Conservation (phyloP, 1,139 yeast species). For the Lodderomyces margitis region DNA sequence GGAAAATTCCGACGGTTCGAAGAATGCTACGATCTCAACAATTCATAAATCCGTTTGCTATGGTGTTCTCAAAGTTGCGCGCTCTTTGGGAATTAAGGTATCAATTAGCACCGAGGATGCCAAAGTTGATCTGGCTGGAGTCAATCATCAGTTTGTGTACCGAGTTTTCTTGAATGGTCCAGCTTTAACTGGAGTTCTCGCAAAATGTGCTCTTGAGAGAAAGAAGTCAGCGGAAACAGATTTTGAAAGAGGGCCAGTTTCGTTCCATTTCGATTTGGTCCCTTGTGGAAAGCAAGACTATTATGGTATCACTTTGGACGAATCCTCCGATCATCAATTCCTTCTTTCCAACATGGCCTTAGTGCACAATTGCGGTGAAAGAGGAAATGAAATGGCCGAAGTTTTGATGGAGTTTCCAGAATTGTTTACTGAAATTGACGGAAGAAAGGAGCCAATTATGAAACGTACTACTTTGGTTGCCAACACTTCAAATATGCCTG, state of each 20-base stretch:
- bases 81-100: conserved; percentile 37
- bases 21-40: conserved; percentile 27
- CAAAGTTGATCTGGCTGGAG: conserved; percentile 4
- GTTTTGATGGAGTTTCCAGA: conserved; percentile 99
- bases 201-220: conserved; percentile 19
- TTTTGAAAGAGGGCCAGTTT: conserved; percentile 17
- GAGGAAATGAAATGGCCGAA: conserved; percentile 99
- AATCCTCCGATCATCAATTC: conserved; percentile 39
- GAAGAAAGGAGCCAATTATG: conserved; percentile 98
- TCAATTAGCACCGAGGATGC: conserved; percentile 17
- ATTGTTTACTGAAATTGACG: conserved; percentile 82
- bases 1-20: conserved; percentile 11
- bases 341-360: conserved; percentile 33
- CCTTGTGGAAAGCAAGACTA: conserved; percentile 28
- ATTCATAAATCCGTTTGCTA: conserved; percentile 25
- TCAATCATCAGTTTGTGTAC: conserved; percentile 10
- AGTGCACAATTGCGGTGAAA: conserved; percentile 65
- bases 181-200: conserved; percentile 20
- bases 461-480: conserved; percentile 98
- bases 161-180: conserved; percentile 17
- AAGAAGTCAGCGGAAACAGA: conserved; percentile 14
- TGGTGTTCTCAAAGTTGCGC: conserved; percentile 31
- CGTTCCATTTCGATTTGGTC: conserved; percentile 22
- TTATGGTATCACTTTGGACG: conserved; percentile 39
- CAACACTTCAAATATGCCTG: conserved; percentile 99